Evolutionary conservation across 805 yeast species (phyloP).

Genomic region (Candida glaebosa): DNA sequence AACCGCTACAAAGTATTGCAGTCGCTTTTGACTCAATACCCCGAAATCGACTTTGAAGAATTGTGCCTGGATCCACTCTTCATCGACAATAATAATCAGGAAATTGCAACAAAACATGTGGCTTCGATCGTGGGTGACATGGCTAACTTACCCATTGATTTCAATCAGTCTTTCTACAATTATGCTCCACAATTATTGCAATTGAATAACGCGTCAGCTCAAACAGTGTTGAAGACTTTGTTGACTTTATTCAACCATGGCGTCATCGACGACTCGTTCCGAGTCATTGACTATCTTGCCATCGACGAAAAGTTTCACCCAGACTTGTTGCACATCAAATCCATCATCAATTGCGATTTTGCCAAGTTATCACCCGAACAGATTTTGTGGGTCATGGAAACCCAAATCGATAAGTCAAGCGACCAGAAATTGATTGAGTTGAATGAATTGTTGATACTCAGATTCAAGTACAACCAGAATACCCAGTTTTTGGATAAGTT

Average conservation of each 20-base stretch:
- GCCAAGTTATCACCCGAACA: constrained; percentile 10
- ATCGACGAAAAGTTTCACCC: neutral
- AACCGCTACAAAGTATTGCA: constrained; percentile 21
- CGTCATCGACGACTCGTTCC: neutral
- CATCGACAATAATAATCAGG: neutral
- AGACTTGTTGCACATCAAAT: constrained; percentile 4
- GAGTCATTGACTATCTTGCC: neutral
- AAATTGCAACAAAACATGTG: neutral
- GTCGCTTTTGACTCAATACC: constrained; percentile 10
- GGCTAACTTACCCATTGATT: neutral
- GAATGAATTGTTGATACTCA: constrained; percentile 5
- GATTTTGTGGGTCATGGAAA: constrained; percentile 12
- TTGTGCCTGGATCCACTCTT: neutral
- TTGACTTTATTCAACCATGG: constrained; percentile 3
- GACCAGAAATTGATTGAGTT: constrained; percentile 12
- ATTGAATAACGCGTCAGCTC: neutral
- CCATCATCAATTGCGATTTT: constrained; percentile 6
- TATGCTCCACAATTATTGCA: constrained; percentile 3
- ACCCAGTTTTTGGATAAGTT: neutral
- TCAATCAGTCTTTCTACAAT: constrained; percentile 1
- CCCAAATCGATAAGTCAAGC: constrained; percentile 10
- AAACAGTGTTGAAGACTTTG: constrained; percentile 1
- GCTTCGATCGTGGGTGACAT: neutral
- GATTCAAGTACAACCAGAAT: neutral
- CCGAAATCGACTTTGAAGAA: neutral